A percentile compares a stretch with the other conserved stretches of the same genome.
These are phyloP conservation scores for Aegilops sharonensis DNA, from an alignment of 176 grass and related monocot genomes.

Conservation along the genomic window DNA sequence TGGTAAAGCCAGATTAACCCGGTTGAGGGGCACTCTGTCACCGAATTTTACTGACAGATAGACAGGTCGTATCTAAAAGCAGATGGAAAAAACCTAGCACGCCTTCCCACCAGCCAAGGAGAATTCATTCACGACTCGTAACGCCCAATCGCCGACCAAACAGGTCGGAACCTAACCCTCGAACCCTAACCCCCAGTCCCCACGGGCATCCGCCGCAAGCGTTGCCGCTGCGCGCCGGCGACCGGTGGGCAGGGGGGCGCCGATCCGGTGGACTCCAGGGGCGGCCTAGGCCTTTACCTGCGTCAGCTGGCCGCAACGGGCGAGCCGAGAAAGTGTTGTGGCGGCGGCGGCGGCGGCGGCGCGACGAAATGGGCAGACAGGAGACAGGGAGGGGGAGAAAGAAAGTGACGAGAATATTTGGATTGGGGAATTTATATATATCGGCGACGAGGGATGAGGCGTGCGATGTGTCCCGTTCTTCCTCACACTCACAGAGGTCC, in stretches of 20 bases:
- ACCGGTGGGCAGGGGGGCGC: neutral
- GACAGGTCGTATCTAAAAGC: constrained; percentile 6
- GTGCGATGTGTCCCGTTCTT: constrained; percentile 36
- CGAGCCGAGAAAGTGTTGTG: neutral
- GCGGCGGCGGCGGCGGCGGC: neutral
- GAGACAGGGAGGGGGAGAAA: neutral
- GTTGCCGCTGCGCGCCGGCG: neutral
- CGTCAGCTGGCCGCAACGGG: neutral
- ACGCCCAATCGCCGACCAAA: neutral
- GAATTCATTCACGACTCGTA: constrained; percentile 1
- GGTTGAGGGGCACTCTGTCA: neutral
- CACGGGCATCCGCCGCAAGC: constrained; percentile 3
- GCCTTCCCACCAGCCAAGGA: neutral
- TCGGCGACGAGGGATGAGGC: constrained; percentile 4
- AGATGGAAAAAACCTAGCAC: neutral
- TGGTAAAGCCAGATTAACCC: neutral
- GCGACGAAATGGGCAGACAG: constrained; percentile 22
- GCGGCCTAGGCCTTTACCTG: constrained; percentile 24
- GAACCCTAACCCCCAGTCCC: constrained; percentile 26
- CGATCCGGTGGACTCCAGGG: constrained; percentile 6
- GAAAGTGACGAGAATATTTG: constrained; percentile 1
- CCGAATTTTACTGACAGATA: neutral
- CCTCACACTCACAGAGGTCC: neutral
- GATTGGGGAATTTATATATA: constrained; percentile 33
- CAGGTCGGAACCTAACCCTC: constrained; percentile 9